Conservation (phyloP, 352 stramenopile genomes). For the Globisporangium sylvaticum region DNA sequence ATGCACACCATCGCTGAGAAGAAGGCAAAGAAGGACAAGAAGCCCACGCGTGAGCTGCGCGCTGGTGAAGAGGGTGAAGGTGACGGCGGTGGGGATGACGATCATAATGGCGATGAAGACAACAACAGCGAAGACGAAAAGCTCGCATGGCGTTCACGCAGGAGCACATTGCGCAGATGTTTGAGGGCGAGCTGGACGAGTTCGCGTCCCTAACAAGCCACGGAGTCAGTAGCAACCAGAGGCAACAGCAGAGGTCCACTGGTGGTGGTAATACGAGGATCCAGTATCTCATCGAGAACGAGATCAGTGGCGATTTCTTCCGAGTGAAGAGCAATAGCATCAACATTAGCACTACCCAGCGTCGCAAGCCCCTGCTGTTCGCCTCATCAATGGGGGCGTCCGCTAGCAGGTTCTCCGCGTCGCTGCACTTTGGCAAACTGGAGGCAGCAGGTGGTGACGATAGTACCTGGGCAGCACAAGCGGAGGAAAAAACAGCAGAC, state of each 20-base stretch:
- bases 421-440: background rate
- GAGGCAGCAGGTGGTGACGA: background rate
- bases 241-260: background rate
- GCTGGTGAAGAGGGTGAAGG: background rate
- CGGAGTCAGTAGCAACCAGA: background rate
- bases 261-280: background rate
- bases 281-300: slow-evolving; percentile 51
- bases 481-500: background rate
- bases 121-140: background rate
- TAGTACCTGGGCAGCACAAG: no score
- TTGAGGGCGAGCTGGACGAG: slow-evolving; percentile 15
- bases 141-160: background rate
- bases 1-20: background rate
- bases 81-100: background rate
- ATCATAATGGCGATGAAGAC: background rate
- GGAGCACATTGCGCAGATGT: slow-evolving; percentile 15
- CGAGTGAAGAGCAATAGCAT: slow-evolving; percentile 18
- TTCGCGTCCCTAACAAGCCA: background rate
- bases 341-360: background rate
- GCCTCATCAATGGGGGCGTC: background rate
- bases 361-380: slow-evolving; percentile 4
- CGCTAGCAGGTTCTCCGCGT: background rate
- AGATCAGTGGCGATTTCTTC: slow-evolving; percentile 61
- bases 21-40: background rate
- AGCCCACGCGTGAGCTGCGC: background rate